These are phyloP conservation scores for Cicer chorassanicum DNA, from an alignment of 306 rosid genomes.

Conservation along the genomic window DNA sequence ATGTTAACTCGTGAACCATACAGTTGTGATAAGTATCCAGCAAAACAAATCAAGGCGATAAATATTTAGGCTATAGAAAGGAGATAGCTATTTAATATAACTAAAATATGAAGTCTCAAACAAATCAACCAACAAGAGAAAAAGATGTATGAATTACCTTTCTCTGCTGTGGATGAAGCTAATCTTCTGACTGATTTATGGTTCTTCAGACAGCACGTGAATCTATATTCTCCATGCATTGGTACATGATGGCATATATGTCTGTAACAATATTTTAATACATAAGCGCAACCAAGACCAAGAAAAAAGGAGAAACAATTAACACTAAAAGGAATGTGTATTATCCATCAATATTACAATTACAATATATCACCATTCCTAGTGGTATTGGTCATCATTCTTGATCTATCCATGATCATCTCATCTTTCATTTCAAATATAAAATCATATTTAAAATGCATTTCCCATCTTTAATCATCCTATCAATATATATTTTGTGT, in stretches of 20 bases:
- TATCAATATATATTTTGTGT: neutral
- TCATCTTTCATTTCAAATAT: conserved; percentile 37
- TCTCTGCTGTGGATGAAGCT: conserved; percentile 54
- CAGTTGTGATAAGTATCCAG: conserved; percentile 25
- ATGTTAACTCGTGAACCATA: conserved; percentile 31
- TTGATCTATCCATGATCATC: conserved; percentile 21
- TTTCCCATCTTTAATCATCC: conserved; percentile 28
- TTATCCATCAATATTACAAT: conserved; percentile 13
- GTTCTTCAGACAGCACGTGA: conserved; percentile 54
- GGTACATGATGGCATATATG: conserved; percentile 53
- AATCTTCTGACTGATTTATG: conserved; percentile 58
- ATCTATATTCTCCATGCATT: conserved; percentile 52
- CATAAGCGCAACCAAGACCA: conserved; percentile 34
- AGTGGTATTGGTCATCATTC: conserved; percentile 28
- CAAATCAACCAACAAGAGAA: conserved; percentile 37
- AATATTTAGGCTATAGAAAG: conserved; percentile 29
- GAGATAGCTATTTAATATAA: conserved; percentile 20
- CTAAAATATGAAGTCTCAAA: conserved; percentile 8
- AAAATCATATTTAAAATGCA: neutral
- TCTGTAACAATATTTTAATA: conserved; percentile 56
- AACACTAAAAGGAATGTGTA: conserved; percentile 17
- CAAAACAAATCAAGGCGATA: conserved; percentile 13
- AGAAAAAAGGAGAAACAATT: conserved; percentile 2
- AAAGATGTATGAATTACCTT: conserved; percentile 55
- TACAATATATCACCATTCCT: conserved; percentile 21